Evolutionary conservation across 225 moss, liverwort and hornwort species (phyloP), one percentile per base, ranked within the genome.

Genomic region (Thuidium tamariscinum): DNA sequence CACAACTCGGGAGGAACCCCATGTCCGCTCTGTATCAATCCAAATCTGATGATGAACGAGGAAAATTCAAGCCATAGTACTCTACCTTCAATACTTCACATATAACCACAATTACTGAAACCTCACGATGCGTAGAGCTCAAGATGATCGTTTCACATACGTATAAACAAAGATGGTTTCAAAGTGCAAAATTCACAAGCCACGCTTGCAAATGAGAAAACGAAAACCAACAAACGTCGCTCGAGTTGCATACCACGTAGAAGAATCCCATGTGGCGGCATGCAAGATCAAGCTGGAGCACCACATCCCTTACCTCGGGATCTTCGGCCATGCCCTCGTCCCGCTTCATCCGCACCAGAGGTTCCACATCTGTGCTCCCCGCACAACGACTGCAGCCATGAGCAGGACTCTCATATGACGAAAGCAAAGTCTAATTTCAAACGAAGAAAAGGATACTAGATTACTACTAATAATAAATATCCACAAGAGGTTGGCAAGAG

Each of bases 181-280:
- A 42, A 49, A 80, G n/a, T 64, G 36, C 59, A 88, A 74, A 82
- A 79, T 57, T 46, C 77, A 49, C 6, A 51, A 49, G 41, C 13
- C 26, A 52, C 39, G 26, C 76, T 73, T 66, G 20, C 14, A 30
- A 46, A 65, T 65, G 61, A 83, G 30, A 39, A 54, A 84, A 80
- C 26, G 34, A 65, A 85, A 61, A 62, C 42, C 54, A 84, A 61
- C 8, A 67, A 54, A 69, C 6, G 66, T 32, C 55, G 75, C n/a
- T n/a, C 6, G 62, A 34, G 36, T 68, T 80, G 13, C 85, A 87
- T 88, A 97, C 98, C 94, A 97, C 95, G 85, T 99, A 99, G 86
- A 99, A 99, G 83, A 99, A 99, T 27, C 98, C 98, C 77, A 99
- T 94, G 75, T 95, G 91, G 34, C 89, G 94, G 91, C 98, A 99